Evolutionary conservation across 192 early-diverging fungal species (phyloP).

Genomic region (Chytriomyces sp.): DNA sequence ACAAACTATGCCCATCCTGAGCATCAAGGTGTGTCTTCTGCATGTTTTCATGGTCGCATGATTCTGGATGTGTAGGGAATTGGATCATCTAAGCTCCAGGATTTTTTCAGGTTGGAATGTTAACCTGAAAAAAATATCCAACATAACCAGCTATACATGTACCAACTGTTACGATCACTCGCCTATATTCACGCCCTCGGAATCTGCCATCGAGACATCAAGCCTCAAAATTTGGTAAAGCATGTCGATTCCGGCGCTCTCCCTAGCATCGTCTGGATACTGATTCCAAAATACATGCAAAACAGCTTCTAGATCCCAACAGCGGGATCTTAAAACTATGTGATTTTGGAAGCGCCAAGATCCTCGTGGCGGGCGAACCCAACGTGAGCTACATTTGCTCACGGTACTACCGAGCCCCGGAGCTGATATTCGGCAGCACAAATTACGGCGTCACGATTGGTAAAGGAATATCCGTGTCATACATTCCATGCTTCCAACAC

Average conservation of each 20-base stretch:
- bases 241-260: background rate
- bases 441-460: slow-evolving; percentile 83
- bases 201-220: slow-evolving; percentile 99
- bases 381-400: slow-evolving; percentile 99
- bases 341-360: slow-evolving; percentile 98
- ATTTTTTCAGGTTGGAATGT: no score
- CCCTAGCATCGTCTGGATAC: no score
- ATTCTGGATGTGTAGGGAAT: background rate
- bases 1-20: slow-evolving; percentile 92
- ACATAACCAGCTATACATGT: slow-evolving; percentile 84
- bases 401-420: slow-evolving; percentile 95
- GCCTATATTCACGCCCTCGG: slow-evolving; percentile 96
- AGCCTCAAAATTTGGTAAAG: slow-evolving; percentile 91
- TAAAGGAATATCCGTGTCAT: slow-evolving; percentile 49
- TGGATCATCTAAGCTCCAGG: no score
- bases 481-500: slow-evolving; percentile 68
- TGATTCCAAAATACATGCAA: no score
- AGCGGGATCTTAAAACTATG: slow-evolving; percentile 95
- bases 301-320: slow-evolving; percentile 81
- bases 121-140: background rate
- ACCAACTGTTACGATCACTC: slow-evolving; percentile 95
- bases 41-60: background rate
- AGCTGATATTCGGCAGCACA: slow-evolving; percentile 95
- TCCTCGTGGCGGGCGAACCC: slow-evolving; percentile 92
- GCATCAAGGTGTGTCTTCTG: slow-evolving; percentile 68